These are phyloP conservation scores for Solanum chacoense DNA, from an alignment of 305 asterid genomes.

Conservation along the genomic window DNA sequence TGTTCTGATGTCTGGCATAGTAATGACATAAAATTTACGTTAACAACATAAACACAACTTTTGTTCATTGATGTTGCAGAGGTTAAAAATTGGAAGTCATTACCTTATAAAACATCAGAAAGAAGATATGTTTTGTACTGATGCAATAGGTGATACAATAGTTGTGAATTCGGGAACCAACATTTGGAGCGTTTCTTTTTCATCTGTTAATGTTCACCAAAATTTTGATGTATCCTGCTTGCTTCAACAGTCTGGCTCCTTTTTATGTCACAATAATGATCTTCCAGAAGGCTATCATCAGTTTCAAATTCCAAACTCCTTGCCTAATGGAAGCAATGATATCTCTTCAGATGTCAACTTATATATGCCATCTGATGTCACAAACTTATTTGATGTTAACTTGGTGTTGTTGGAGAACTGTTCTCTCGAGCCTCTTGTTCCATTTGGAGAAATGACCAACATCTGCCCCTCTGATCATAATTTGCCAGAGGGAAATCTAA, in stretches of 20 bases:
- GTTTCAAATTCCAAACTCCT: conserved; percentile 20
- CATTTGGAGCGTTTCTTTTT: conserved; percentile 48
- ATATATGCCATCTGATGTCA: conserved; percentile 34
- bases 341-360: conserved; percentile 36
- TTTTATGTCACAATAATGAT: conserved; percentile 16
- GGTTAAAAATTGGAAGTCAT: conserved; percentile 47
- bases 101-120: conserved; percentile 49
- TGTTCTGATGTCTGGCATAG: background rate
- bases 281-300: conserved; percentile 15
- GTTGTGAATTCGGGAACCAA: conserved; percentile 27
- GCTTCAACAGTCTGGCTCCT: conserved; percentile 7
- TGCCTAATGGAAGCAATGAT: conserved; percentile 13
- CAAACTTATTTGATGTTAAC: conserved; percentile 34
- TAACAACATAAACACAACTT: background rate
- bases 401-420: conserved; percentile 9
- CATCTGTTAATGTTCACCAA: conserved; percentile 29
- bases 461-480: conserved; percentile 19
- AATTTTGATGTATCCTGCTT: conserved; percentile 22
- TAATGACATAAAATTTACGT: background rate
- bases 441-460: conserved; percentile 20
- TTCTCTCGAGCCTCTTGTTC: conserved; percentile 17
- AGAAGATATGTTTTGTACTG: conserved; percentile 31
- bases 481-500: conserved; percentile 65
- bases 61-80: conserved; percentile 37
- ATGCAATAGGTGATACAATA: conserved; percentile 26